Percentiles rank a stretch among this genome's conserved stretches.
Evolutionary conservation across 768 basidiomycete species (phyloP).

Genomic region (Holtermanniella nyarrowii): DNA sequence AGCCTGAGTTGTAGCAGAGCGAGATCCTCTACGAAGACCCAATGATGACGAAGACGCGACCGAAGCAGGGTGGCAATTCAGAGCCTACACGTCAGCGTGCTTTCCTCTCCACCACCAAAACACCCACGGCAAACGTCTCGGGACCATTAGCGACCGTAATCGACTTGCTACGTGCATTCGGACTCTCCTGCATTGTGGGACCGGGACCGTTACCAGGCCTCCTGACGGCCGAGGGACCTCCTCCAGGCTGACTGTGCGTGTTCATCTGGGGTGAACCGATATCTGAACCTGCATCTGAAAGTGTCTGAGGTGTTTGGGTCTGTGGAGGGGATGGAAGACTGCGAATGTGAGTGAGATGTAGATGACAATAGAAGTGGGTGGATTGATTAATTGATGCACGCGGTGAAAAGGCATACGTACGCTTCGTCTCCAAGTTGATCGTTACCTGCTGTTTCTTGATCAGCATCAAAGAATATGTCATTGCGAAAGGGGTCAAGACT

Average conservation of each 20-base stretch:
- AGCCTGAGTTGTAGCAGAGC: slow-evolving; percentile 1
- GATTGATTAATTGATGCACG: too few species aligned
- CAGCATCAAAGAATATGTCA: too few species aligned
- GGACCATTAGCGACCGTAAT: slow-evolving; percentile 64
- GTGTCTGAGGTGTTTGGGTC: neutral
- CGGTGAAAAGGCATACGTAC: neutral
- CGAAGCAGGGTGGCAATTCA: slow-evolving; percentile 60
- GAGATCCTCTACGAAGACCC: slow-evolving; percentile 1
- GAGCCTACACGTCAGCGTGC: slow-evolving; percentile 44
- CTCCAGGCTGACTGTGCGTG: slow-evolving; percentile 4
- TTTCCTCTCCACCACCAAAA: neutral
- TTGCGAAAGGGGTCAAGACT: too few species aligned
- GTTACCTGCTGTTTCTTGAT: too few species aligned
- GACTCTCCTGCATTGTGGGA: slow-evolving; percentile 31
- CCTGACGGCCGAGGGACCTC: too few species aligned
- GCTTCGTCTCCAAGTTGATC: too few species aligned
- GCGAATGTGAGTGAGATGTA: neutral
- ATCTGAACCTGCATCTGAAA: neutral
- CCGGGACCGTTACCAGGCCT: too few species aligned
- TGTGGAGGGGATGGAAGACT: neutral
- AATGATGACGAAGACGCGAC: neutral
- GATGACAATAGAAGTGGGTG: too few species aligned
- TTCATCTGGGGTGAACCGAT: neutral
- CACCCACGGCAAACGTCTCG: slow-evolving; percentile 65
- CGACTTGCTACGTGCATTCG: slow-evolving; percentile 68